These are phyloP conservation scores for Diphasiastrum complanatum DNA, from an alignment of 83 land plant species.

Conservation along the genomic window DNA sequence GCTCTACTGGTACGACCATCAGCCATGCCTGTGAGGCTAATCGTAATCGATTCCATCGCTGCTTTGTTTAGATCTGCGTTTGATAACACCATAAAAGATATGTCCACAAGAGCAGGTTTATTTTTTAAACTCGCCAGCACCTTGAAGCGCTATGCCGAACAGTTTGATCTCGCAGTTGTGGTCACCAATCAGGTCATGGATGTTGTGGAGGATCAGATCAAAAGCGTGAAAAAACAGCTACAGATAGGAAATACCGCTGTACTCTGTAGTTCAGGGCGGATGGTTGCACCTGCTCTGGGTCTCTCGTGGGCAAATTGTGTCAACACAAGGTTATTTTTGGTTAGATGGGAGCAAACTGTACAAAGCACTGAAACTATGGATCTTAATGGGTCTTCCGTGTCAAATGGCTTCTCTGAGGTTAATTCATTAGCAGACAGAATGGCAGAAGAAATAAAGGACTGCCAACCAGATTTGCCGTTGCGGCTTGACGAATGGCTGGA, in stretches of 20 bases:
- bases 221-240: slow-evolving; percentile 7
- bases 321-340: slow-evolving; percentile 68
- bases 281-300: slow-evolving; percentile 73
- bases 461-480: no score
- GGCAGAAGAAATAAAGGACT: no score
- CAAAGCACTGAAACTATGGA: neutral
- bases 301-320: slow-evolving; percentile 86
- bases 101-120: slow-evolving; percentile 40
- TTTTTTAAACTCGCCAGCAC: slow-evolving; percentile 57
- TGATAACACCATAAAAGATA: slow-evolving; percentile 45
- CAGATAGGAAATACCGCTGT: slow-evolving; percentile 37
- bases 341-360: slow-evolving; percentile 35
- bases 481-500: no score
- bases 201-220: slow-evolving; percentile 25
- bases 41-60: slow-evolving; percentile 79
- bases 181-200: slow-evolving; percentile 86
- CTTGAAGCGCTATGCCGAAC: slow-evolving; percentile 49
- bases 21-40: slow-evolving; percentile 40
- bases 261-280: slow-evolving; percentile 55
- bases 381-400: neutral
- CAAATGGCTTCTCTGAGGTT: neutral
- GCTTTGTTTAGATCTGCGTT: slow-evolving; percentile 71
- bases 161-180: slow-evolving; percentile 62
- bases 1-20: slow-evolving; percentile 22
- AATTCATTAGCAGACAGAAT: no score